phyloP scores from a whole-genome alignment of 2,329 filamentous ascomycete species.

The Xylaria sp. region DNA sequence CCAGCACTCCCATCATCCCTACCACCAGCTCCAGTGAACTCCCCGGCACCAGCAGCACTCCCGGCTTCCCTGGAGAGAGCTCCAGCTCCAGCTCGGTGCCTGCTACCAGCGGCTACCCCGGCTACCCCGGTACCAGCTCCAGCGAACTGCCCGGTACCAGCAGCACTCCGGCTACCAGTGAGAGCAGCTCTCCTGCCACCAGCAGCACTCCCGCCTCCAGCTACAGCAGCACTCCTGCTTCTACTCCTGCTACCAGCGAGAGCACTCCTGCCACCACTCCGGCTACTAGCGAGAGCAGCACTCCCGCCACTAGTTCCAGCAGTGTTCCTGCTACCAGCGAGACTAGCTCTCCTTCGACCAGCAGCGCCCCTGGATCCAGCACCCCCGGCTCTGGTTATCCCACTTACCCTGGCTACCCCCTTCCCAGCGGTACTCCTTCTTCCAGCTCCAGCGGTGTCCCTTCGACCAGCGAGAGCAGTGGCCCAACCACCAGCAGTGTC shows the following conservation, averaged over 20 bases:
- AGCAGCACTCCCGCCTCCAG: background rate
- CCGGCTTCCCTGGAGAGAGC: background rate
- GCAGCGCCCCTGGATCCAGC: conserved; percentile 1
- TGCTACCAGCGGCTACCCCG: background rate
- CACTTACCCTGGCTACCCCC: conserved; percentile 14
- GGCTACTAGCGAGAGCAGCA: background rate
- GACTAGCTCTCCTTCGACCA: background rate
- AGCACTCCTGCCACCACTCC: background rate
- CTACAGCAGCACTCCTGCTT: background rate
- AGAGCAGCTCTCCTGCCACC: background rate
- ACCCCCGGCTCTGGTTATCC: conserved; percentile 20
- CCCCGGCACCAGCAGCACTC: background rate
- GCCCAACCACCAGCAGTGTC: background rate
- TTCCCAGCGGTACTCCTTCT: conserved; percentile 5
- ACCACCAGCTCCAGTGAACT: background rate
- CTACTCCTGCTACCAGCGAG: background rate
- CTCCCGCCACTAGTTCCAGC: conserved; percentile 2
- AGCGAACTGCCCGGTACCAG: background rate
- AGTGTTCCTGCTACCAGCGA: conserved; percentile 6
- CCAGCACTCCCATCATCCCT: no score
- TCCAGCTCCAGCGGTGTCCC: conserved; percentile 8
- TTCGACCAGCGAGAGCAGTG: background rate
- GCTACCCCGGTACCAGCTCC: background rate
- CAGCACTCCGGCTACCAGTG: background rate
- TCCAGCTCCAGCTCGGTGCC: conserved; percentile 1